These are phyloP conservation scores for Erodium maritimum DNA, from an alignment of 345 rosid species.

Conservation along the genomic window DNA sequence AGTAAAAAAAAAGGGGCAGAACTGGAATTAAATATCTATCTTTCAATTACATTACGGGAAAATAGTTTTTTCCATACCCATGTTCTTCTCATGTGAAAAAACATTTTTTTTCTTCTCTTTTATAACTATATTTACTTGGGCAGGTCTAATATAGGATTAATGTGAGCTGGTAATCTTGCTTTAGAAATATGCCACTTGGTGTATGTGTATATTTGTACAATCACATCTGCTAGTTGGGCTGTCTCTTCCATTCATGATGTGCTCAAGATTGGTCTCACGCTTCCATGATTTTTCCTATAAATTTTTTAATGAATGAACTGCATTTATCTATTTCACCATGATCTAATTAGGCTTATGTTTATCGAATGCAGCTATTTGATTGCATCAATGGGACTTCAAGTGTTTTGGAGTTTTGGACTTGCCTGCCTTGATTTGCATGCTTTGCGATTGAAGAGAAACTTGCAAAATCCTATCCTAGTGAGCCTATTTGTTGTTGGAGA, in stretches of 20 bases:
- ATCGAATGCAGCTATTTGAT: slow-evolving; percentile 57
- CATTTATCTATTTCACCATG: neutral
- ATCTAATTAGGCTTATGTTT: neutral
- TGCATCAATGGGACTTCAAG: slow-evolving; percentile 97
- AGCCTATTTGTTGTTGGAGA: slow-evolving; percentile 91
- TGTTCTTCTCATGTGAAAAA: neutral
- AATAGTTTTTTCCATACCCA: neutral
- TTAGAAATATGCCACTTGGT: neutral
- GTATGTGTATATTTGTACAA: neutral
- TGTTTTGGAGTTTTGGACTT: slow-evolving; percentile 88
- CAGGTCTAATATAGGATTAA: neutral
- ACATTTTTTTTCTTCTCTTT: no score
- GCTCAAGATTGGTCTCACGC: neutral
- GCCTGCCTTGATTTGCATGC: slow-evolving; percentile 87
- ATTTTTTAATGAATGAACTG: neutral
- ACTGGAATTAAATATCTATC: neutral
- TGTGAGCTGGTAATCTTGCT: neutral
- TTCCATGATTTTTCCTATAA: neutral
- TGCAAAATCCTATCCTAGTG: slow-evolving; percentile 74
- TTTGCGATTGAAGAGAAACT: slow-evolving; percentile 58
- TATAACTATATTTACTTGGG: no score
- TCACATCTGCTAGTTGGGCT: neutral
- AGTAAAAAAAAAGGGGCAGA: neutral
- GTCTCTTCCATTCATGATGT: neutral
- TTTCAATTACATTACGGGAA: neutral